Percentiles rank a stretch among this genome's conserved stretches.
phyloP scores from a whole-genome alignment of 345 rosid genomes.

The Rhodamnia argentea region DNA sequence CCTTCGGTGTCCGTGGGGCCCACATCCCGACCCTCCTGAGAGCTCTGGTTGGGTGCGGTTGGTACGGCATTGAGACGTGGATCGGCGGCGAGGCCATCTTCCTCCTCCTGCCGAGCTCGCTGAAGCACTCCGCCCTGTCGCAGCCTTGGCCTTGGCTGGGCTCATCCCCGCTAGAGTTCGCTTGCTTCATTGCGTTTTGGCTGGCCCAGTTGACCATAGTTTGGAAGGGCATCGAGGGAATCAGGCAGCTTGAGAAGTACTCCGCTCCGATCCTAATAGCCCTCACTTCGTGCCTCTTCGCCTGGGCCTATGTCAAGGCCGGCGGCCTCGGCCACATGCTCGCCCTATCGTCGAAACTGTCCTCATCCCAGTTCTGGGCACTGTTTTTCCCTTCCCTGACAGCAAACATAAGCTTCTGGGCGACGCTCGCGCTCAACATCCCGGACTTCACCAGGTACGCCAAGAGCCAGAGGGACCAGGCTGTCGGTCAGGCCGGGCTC shows the following conservation, averaged over 20 bases:
- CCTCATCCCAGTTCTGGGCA: conserved; percentile 65
- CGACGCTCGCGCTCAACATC: conserved; percentile 79
- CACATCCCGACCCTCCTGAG: conserved; percentile 77
- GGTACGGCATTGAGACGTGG: conserved; percentile 99
- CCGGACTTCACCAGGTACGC: conserved; percentile 88
- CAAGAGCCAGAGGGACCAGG: conserved; percentile 61
- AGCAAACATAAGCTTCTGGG: conserved; percentile 96
- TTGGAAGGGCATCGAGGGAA: conserved; percentile 83
- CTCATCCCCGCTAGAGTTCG: conserved; percentile 76
- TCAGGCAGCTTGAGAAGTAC: conserved; percentile 68
- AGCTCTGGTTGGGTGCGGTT: conserved; percentile 90
- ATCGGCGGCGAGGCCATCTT: conserved; percentile 94
- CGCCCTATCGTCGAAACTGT: conserved; percentile 48
- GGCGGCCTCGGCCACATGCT: conserved; percentile 78
- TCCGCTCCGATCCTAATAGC: conserved; percentile 64
- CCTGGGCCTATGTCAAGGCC: conserved; percentile 75
- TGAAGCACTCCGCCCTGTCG: conserved; percentile 37
- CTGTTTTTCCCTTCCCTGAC: conserved; percentile 85
- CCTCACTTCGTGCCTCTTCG: conserved; percentile 58
- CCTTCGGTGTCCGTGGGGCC: conserved; percentile 79
- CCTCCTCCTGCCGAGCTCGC: conserved; percentile 52
- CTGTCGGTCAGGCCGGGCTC: conserved; percentile 73
- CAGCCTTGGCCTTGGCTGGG: conserved; percentile 63
- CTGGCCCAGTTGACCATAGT: conserved; percentile 56
- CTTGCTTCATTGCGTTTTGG: conserved; percentile 80